A percentile compares a stretch with the other conserved stretches of the same genome.
phyloP scores from a whole-genome alignment of 108 stramenopile species.

The Nitzschia sp. region DNA sequence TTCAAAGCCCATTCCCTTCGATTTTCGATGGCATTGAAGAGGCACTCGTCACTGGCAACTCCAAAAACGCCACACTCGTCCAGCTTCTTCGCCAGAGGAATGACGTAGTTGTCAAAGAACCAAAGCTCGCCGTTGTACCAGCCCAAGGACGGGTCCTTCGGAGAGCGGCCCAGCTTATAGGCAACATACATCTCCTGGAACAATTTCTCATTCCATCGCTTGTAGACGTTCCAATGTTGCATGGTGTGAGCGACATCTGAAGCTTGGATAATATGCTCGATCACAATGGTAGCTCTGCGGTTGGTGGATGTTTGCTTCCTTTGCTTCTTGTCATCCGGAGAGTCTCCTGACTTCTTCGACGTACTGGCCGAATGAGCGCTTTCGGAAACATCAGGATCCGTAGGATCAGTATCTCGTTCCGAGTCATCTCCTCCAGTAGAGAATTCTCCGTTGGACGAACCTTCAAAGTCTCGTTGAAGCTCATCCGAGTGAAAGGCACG shows the following conservation, averaged over 20 bases:
- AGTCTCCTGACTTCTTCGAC: too few relatives aligned
- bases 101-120: conserved; percentile 25
- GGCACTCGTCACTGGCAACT: conserved; percentile 27
- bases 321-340: neutral
- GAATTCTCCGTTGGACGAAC: neutral
- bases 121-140: conserved; percentile 25
- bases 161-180: conserved; percentile 36
- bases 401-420: too few relatives aligned
- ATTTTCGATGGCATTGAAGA: conserved; percentile 31
- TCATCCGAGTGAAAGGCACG: conserved; percentile 12
- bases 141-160: conserved; percentile 31
- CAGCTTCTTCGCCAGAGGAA: conserved; percentile 12
- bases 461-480: conserved; percentile 1
- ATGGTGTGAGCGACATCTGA: conserved; percentile 29
- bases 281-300: conserved; percentile 23
- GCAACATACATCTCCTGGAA: conserved; percentile 51
- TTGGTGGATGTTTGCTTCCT: conserved; percentile 6
- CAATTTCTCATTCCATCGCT: conserved; percentile 9
- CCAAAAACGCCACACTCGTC: conserved; percentile 22
- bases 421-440: neutral
- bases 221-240: conserved; percentile 21
- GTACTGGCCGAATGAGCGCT: neutral
- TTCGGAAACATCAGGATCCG: neutral
- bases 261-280: conserved; percentile 24
- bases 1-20: conserved; percentile 30